Evolutionary conservation across 345 rosid species (phyloP), one percentile per base, ranked within the genome.

Genomic region (Ceriops tagal): DNA sequence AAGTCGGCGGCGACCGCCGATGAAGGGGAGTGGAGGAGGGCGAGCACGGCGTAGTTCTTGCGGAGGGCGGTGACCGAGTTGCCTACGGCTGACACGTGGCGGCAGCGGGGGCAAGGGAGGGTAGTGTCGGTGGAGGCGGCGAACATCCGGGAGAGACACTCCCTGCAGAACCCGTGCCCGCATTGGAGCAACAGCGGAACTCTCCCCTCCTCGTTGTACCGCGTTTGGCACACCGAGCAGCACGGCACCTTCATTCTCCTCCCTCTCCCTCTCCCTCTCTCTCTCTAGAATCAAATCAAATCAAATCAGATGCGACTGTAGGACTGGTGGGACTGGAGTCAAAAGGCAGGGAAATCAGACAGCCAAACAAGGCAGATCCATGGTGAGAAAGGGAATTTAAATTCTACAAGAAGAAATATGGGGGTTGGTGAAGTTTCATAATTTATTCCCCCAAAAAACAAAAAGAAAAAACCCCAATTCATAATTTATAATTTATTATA

Each of bases 81-180:
- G 5, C 98, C 98, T 6, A 91, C 97, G 1, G 82, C 80, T 39
- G 98, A 91, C 52, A 88, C 86, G 79, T 91, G 96, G 65, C 98
- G 92, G 72, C 98, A 93, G 1, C 97, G 86, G 39, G 98, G 98
- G 63, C 98, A 93, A 31, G 88, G 67, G 51, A 93, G 87, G 16
- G 92, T 78, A 20, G 86, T 82, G 77, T 95, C 99, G 51, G 83
- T 64, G 24, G 99, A 95, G 9, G 96, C 78, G 8, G 97, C 79
- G 87, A 95, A 95, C 96, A 95, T 86, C 61, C 80, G 77, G 0
- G 97, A 92, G 18, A 92, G 75, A 62, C 99, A 95, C 62, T 92
- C 97, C 53, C 79, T 92, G 80, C 99, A 95, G 79, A 92, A 95
- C 27, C 97, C 96, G 26, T 92, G 99, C 6, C 97, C 99, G 74